Conservation (phyloP, 345 rosid species). For the Anastatica hierochuntica region DNA sequence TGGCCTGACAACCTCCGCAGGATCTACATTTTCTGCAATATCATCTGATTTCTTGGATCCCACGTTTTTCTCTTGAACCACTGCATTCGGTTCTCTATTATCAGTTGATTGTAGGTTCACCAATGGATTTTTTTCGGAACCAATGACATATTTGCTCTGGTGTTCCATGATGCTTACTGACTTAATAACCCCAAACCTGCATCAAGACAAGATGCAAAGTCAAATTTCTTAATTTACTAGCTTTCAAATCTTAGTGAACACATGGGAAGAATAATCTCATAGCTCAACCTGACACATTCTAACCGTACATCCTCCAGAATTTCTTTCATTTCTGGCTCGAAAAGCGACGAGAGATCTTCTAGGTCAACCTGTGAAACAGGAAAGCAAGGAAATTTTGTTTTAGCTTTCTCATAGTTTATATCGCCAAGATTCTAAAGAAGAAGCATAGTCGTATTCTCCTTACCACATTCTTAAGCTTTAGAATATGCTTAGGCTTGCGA, state of each 20-base stretch:
- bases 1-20: constrained; percentile 14
- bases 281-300: constrained; percentile 71
- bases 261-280: constrained; percentile 18
- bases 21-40: constrained; percentile 12
- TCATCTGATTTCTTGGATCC: constrained; percentile 13
- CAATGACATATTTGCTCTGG: constrained; percentile 9
- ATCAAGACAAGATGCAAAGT: constrained; percentile 14
- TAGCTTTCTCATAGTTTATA: not conserved
- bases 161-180: constrained; percentile 55
- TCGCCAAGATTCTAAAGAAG: not conserved
- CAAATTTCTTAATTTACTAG: constrained; percentile 11
- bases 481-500: constrained; percentile 56
- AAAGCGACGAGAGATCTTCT: constrained; percentile 37
- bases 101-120: constrained; percentile 9
- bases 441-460: not conserved
- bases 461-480: constrained; percentile 88
- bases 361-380: constrained; percentile 46
- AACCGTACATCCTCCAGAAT: constrained; percentile 72
- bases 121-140: constrained; percentile 17
- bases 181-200: constrained; percentile 87
- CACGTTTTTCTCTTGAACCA: constrained; percentile 10
- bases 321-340: constrained; percentile 59
- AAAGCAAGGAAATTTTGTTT: not conserved
- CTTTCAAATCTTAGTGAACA: constrained; percentile 2
- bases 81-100: constrained; percentile 16